These are phyloP conservation scores for Aspergillus glaucus DNA, from an alignment of 2,329 filamentous ascomycete species.

Conservation along the genomic window DNA sequence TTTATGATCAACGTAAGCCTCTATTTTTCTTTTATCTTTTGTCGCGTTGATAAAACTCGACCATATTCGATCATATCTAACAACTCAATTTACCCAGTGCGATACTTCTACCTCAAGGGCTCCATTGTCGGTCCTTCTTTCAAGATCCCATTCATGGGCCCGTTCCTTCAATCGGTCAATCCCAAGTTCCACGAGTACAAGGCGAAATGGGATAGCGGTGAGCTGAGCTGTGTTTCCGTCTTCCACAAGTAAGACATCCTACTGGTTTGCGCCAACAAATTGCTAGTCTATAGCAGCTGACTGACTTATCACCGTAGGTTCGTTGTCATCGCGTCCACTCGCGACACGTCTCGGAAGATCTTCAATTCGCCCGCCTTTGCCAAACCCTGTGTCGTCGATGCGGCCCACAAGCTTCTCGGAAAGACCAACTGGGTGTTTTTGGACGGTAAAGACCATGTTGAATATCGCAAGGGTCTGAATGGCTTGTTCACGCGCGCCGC, in stretches of 20 bases:
- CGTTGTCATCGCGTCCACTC: conserved; percentile 90
- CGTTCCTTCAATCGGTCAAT: conserved; percentile 85
- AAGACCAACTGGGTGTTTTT: conserved; percentile 95
- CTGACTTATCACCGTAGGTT: conserved; percentile 53
- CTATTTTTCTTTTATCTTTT: background rate
- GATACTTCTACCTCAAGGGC: conserved; percentile 69
- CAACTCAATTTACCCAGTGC: conserved; percentile 47
- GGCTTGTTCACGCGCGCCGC: conserved; percentile 88
- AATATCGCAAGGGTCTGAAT: conserved; percentile 95
- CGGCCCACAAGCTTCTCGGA: conserved; percentile 86
- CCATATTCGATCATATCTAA: conserved; percentile 9
- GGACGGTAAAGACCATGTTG: conserved; percentile 88
- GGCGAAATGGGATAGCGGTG: conserved; percentile 84
- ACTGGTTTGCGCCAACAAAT: background rate
- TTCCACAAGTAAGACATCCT: conserved; percentile 79
- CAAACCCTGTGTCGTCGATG: conserved; percentile 94
- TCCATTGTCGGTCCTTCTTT: conserved; percentile 66
- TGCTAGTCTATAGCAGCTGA: background rate
- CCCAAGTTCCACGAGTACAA: conserved; percentile 89
- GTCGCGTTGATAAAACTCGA: conserved; percentile 2
- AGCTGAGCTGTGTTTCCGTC: conserved; percentile 92
- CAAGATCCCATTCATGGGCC: conserved; percentile 87
- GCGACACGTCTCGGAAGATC: conserved; percentile 92
- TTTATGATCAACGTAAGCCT: conserved; percentile 82
- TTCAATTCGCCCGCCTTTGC: conserved; percentile 90